phyloP scores from a whole-genome alignment of 75 land plant species.

The Pinus taeda region DNA sequence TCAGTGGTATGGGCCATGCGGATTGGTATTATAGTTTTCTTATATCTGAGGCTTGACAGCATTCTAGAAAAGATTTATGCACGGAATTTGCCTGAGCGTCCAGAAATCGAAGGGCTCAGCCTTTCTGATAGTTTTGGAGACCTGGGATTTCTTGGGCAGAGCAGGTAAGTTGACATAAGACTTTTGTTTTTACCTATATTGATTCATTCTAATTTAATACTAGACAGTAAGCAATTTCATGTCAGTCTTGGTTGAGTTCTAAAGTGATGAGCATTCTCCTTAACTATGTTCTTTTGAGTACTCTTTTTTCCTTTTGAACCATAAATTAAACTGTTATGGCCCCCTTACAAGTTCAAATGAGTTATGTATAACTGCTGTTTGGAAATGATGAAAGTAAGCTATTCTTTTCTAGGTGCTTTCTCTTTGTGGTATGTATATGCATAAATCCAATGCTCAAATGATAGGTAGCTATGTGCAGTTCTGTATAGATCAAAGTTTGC shows the following conservation, averaged over 20 bases:
- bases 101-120: slow-evolving; percentile 16
- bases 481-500: too few species aligned
- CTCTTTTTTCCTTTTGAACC: neutral
- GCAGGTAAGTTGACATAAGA: slow-evolving; percentile 52
- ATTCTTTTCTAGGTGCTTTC: neutral
- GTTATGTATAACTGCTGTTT: neutral
- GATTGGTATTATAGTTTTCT: slow-evolving; percentile 46
- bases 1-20: slow-evolving; percentile 94
- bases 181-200: too few species aligned
- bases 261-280: neutral
- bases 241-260: neutral
- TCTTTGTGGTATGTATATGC: neutral
- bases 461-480: too few species aligned
- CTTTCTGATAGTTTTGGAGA: slow-evolving; percentile 11
- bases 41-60: slow-evolving; percentile 63
- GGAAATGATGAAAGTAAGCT: neutral
- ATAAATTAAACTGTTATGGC: neutral
- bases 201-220: too few species aligned
- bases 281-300: neutral
- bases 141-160: slow-evolving; percentile 84
- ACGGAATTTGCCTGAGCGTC: slow-evolving; percentile 62
- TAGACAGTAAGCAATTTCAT: neutral
- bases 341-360: neutral
- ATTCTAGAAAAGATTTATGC: slow-evolving; percentile 62
- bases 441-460: neutral